A percentile compares a stretch with the other conserved stretches of the same genome.
Evolutionary conservation across 164 flowering plant genomes (phyloP).

Genomic region (Kalanchoe fedtschenkoi): DNA sequence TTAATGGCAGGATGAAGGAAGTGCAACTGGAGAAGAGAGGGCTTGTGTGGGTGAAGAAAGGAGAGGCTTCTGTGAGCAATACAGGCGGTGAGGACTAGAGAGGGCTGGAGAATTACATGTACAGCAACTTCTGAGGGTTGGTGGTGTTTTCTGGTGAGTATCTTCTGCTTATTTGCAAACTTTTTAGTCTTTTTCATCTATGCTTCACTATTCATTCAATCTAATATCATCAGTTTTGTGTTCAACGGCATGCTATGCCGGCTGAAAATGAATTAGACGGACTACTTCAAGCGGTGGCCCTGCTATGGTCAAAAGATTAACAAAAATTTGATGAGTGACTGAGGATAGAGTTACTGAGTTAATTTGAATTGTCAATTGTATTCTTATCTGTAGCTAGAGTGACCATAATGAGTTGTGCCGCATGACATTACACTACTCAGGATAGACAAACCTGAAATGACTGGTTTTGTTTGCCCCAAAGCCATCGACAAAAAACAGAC

Average conservation of each 20-base stretch:
- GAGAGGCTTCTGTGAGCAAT: background rate
- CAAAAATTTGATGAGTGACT: too few relatives aligned
- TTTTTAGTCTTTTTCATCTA: background rate
- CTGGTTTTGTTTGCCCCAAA: background rate
- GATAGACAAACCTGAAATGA: background rate
- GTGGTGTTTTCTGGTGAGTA: background rate
- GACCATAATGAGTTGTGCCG: too few relatives aligned
- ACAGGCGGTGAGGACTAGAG: background rate
- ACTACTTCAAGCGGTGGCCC: too few relatives aligned
- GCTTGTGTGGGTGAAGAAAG: slow-evolving; percentile 5
- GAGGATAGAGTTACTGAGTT: background rate
- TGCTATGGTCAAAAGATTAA: too few relatives aligned
- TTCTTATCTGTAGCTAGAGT: background rate
- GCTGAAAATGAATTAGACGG: background rate
- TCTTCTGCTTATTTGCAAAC: background rate
- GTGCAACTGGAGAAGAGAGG: background rate
- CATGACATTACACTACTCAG: background rate
- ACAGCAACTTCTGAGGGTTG: background rate
- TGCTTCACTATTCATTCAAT: background rate
- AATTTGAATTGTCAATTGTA: background rate
- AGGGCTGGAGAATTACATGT: background rate
- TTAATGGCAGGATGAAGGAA: background rate
- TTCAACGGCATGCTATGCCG: background rate
- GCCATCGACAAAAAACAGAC: background rate
- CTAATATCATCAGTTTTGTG: background rate